Percentiles rank a stretch among this genome's conserved stretches.
phyloP scores from a whole-genome alignment of 2,329 filamentous ascomycete species.

The Pyricularia sp. region DNA sequence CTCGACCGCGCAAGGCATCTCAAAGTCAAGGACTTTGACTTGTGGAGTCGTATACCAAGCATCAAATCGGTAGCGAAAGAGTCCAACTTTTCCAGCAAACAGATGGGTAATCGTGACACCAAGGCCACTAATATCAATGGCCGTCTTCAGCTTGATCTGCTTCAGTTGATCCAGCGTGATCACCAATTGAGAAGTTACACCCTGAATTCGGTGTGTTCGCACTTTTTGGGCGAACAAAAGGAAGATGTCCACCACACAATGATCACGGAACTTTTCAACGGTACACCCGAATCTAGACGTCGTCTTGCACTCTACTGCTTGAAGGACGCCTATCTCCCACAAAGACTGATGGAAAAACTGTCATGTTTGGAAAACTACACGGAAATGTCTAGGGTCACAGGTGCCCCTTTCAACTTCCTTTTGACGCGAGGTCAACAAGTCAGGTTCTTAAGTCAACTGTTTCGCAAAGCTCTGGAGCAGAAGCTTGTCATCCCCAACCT shows the following conservation, averaged over 20 bases:
- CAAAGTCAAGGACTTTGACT: conserved; percentile 68
- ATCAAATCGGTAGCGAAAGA: conserved; percentile 60
- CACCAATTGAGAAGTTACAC: conserved; percentile 95
- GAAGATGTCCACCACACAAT: conserved; percentile 98
- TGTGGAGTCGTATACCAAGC: conserved; percentile 69
- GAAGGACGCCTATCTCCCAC: conserved; percentile 92
- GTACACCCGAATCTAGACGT: conserved; percentile 81
- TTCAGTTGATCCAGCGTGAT: conserved; percentile 92
- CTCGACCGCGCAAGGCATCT: conserved; percentile 77
- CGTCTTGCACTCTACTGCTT: conserved; percentile 90
- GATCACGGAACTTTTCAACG: conserved; percentile 97
- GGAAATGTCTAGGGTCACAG: conserved; percentile 98
- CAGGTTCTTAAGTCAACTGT: conserved; percentile 94
- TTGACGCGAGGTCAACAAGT: conserved; percentile 89
- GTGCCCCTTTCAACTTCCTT: conserved; percentile 91
- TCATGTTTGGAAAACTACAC: conserved; percentile 99
- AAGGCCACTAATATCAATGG: conserved; percentile 93
- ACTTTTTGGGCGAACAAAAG: conserved; percentile 94
- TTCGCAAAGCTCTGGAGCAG: conserved; percentile 86
- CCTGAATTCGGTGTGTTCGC: conserved; percentile 85
- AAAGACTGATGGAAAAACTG: conserved; percentile 89
- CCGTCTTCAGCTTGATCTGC: conserved; percentile 77
- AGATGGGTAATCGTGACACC: conserved; percentile 92
- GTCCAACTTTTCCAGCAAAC: conserved; percentile 89
- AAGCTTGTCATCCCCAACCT: conserved; percentile 89